Conservation (phyloP, 495 filamentous ascomycete species). For the Tetracladium setigerum region DNA sequence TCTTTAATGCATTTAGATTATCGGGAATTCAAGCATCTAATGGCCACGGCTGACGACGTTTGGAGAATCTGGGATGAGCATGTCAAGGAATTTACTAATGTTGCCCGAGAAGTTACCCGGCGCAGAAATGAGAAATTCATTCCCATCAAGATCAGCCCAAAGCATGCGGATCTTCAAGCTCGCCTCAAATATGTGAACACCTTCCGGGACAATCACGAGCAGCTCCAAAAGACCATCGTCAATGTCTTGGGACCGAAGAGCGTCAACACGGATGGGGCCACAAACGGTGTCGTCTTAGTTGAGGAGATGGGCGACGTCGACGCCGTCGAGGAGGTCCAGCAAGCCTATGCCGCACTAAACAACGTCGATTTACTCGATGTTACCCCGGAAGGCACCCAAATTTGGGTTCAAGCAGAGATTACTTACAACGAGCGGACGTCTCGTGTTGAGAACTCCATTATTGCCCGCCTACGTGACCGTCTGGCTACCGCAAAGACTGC, state of each 20-base stretch:
- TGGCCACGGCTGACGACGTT: constrained; percentile 74
- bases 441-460: constrained; percentile 97
- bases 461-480: constrained; percentile 85
- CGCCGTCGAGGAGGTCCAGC: constrained; percentile 91
- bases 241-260: constrained; percentile 80
- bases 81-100: constrained; percentile 94
- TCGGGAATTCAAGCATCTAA: constrained; percentile 76
- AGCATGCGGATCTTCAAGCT: constrained; percentile 80
- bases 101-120: constrained; percentile 86
- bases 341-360: constrained; percentile 86
- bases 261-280: constrained; percentile 38
- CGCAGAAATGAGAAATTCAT: constrained; percentile 95
- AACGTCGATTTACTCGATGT: constrained; percentile 95
- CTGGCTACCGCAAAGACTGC: constrained; percentile 91
- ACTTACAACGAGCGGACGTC: constrained; percentile 95
- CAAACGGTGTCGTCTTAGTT: constrained; percentile 60
- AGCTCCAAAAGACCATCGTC: constrained; percentile 89
- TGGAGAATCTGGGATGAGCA: constrained; percentile 93
- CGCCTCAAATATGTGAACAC: constrained; percentile 86
- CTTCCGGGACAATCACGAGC: constrained; percentile 94
- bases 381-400: constrained; percentile 74
- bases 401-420: constrained; percentile 88
- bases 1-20: constrained; percentile 89
- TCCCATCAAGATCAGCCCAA: constrained; percentile 85
- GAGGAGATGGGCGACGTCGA: constrained; percentile 97